These are phyloP conservation scores for Vaccinium macrocarpon DNA, from an alignment of 148 eudicot species.

Conservation along the genomic window DNA sequence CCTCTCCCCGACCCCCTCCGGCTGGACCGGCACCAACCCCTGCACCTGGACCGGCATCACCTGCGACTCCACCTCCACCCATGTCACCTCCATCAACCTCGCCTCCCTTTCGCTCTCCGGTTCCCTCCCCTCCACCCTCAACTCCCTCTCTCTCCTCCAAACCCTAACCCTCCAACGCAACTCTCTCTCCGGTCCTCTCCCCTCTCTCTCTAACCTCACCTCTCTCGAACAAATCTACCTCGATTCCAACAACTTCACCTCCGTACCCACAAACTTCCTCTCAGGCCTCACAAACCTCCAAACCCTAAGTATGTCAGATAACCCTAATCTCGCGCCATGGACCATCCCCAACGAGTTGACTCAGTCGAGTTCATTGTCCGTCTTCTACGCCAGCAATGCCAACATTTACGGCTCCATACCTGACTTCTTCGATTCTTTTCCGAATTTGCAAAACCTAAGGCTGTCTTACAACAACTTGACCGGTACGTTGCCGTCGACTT, in stretches of 20 bases:
- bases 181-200: constrained; percentile 53
- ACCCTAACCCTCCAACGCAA: constrained; percentile 48
- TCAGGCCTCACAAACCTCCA: constrained; percentile 48
- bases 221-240: constrained; percentile 32
- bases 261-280: constrained; percentile 34
- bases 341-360: constrained; percentile 35
- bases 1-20: constrained; percentile 38
- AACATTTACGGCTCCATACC: constrained; percentile 49
- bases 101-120: constrained; percentile 37
- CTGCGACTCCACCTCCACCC: constrained; percentile 35
- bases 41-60: constrained; percentile 61
- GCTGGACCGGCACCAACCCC: constrained; percentile 46
- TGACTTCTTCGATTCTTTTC: constrained; percentile 47
- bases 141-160: constrained; percentile 52
- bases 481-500: constrained; percentile 45
- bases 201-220: constrained; percentile 45
- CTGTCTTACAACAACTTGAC: constrained; percentile 53
- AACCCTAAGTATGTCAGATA: constrained; percentile 33
- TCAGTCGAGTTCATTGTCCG: constrained; percentile 29
- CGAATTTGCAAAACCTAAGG: constrained; percentile 35
- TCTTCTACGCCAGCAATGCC: constrained; percentile 36
- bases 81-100: constrained; percentile 53
- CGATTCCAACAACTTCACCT: constrained; percentile 49
- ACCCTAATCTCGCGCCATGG: constrained; percentile 45
- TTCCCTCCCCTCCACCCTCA: constrained; percentile 43